Evolutionary conservation across 768 basidiomycete genomes (phyloP).

Genomic region (Lactifluus hygrophoroides): DNA sequence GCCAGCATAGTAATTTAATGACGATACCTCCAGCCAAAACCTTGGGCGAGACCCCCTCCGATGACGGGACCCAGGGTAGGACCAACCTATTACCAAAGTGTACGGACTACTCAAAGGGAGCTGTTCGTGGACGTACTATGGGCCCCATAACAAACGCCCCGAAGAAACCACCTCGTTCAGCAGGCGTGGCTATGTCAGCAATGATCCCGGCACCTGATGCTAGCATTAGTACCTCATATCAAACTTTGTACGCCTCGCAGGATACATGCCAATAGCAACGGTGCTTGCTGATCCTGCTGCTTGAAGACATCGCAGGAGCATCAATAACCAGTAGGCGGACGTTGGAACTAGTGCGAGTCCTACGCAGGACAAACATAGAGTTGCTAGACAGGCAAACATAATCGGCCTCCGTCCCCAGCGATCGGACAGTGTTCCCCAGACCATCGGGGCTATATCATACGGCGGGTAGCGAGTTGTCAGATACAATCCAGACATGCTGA

Average conservation of each 20-base stretch:
- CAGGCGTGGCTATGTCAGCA: constrained; percentile 63
- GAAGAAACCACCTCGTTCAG: constrained; percentile 67
- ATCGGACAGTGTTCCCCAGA: constrained; percentile 68
- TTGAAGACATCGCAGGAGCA: constrained; percentile 75
- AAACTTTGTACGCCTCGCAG: not conserved
- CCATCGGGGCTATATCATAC: constrained; percentile 31
- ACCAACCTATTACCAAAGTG: constrained; percentile 22
- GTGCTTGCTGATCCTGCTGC: constrained; percentile 74
- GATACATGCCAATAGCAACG: constrained; percentile 51
- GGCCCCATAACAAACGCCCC: constrained; percentile 61
- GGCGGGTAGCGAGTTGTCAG: not conserved
- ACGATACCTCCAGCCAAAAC: constrained; percentile 27
- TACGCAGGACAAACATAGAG: constrained; percentile 59
- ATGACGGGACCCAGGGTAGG: constrained; percentile 36
- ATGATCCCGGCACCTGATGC: constrained; percentile 61
- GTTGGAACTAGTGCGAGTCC: constrained; percentile 48
- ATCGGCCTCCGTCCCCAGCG: constrained; percentile 54
- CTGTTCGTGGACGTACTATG: constrained; percentile 35
- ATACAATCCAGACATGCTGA: not conserved
- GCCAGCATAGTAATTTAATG: not conserved
- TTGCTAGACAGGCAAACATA: constrained; percentile 51
- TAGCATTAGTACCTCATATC: not conserved
- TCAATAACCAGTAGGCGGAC: constrained; percentile 64
- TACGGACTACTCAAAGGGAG: not conserved
- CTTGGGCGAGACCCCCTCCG: constrained; percentile 36